Evolutionary conservation across 352 stramenopile genomes (phyloP).

Genomic region (Pilasporangium apinafurcum): DNA sequence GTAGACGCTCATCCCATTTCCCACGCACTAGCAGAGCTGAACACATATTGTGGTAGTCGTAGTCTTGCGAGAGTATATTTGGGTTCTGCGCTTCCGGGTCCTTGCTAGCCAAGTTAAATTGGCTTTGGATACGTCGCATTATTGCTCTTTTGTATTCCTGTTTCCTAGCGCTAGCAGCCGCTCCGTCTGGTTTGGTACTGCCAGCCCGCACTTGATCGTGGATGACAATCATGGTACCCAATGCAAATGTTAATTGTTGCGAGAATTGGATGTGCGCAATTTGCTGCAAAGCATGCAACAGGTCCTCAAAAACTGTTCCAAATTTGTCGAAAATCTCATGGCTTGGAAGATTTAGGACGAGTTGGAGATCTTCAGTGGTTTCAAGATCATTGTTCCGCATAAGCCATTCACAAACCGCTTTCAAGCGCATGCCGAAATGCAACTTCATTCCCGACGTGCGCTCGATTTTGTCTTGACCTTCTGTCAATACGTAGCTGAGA

Average conservation of each 20-base stretch:
- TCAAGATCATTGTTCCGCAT: constrained; percentile 6
- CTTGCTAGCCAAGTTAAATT: constrained; percentile 17
- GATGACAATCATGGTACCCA: constrained; percentile 30
- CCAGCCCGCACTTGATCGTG: constrained; percentile 4
- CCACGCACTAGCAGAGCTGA: constrained; percentile 36
- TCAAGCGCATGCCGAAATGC: constrained; percentile 48
- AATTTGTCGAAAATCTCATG: constrained; percentile 20
- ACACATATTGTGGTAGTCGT: constrained; percentile 8
- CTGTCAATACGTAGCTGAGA: constrained; percentile 21
- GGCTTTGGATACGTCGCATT: constrained; percentile 17
- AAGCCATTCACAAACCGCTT: constrained; percentile 34
- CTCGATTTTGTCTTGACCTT: constrained; percentile 2
- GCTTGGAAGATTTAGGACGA: constrained; percentile 19
- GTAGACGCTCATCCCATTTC: constrained; percentile 24
- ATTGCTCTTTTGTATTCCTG: constrained; percentile 30
- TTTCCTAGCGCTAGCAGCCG: constrained; percentile 19
- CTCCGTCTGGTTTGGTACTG: background rate
- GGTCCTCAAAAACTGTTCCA: constrained; percentile 2
- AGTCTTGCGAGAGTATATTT: no score
- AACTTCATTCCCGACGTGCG: constrained; percentile 1
- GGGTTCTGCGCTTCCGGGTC: background rate
- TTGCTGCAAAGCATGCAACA: background rate
- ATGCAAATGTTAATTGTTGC: constrained; percentile 22
- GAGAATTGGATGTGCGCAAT: background rate
- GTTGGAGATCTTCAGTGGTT: background rate